Conservation (phyloP, 371 early-diverging fungal genomes). For the Saksenaea vasiformis region DNA sequence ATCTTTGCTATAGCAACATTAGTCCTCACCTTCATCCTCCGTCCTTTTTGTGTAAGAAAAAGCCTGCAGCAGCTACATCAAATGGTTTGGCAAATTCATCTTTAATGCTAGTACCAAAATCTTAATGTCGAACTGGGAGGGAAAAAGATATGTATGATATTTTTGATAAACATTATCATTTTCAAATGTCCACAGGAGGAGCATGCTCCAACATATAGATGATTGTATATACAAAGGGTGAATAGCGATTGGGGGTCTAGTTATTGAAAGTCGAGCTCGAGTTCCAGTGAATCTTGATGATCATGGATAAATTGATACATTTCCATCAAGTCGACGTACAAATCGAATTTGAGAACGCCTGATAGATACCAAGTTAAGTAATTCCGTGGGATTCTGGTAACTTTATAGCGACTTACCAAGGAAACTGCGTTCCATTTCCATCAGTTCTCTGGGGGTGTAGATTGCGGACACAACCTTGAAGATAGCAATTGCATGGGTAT, state of each 20-base stretch:
- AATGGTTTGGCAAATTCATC: too few relatives aligned
- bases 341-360: conserved; percentile 10
- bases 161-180: too few relatives aligned
- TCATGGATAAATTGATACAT: conserved; percentile 19
- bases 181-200: too few relatives aligned
- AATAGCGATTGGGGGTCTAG: neutral
- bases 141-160: too few relatives aligned
- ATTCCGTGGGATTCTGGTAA: neutral
- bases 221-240: too few relatives aligned
- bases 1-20: too few relatives aligned
- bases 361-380: neutral
- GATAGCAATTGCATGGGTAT: conserved; percentile 34
- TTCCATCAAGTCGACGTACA: conserved; percentile 21
- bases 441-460: conserved; percentile 62
- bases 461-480: conserved; percentile 39
- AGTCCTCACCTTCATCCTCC: too few relatives aligned
- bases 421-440: conserved; percentile 54
- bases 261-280: conserved; percentile 16
- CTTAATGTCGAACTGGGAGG: too few relatives aligned
- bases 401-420: conserved; percentile 22
- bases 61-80: too few relatives aligned
- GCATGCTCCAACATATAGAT: too few relatives aligned
- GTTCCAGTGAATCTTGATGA: conserved; percentile 17
- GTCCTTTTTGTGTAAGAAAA: too few relatives aligned
- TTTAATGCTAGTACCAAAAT: too few relatives aligned